phyloP scores from a whole-genome alignment of 2,329 filamentous ascomycete genomes.

The Aspergillus intermedius region DNA sequence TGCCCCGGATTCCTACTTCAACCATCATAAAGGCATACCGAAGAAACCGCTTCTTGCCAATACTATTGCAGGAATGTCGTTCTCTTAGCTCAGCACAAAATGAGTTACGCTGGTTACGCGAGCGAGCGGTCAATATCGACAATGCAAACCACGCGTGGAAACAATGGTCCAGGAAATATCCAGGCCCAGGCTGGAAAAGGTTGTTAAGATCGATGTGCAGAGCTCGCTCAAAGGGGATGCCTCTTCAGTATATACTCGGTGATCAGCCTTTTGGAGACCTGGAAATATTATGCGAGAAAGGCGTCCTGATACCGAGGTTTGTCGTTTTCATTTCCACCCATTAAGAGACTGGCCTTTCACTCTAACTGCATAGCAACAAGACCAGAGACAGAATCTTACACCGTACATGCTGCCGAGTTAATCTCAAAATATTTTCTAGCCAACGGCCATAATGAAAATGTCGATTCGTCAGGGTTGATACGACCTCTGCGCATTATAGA shows the following conservation, averaged over 20 bases:
- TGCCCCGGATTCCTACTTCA: conserved; percentile 38
- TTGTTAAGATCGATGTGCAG: conserved; percentile 33
- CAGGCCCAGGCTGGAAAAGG: conserved; percentile 19
- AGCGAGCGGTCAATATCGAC: conserved; percentile 24
- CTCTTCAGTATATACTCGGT: conserved; percentile 84
- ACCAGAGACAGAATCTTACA: conserved; percentile 66
- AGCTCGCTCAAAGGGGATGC: conserved; percentile 55
- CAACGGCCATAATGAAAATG: neutral
- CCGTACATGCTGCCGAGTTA: conserved; percentile 47
- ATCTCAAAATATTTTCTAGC: conserved; percentile 24
- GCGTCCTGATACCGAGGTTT: conserved; percentile 76
- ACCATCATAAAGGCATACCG: conserved; percentile 31
- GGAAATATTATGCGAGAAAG: conserved; percentile 67
- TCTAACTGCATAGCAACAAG: conserved; percentile 22
- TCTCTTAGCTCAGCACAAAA: conserved; percentile 39
- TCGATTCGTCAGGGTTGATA: neutral
- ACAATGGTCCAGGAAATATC: neutral
- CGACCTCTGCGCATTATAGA: conserved; percentile 62
- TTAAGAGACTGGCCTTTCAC: too few relatives aligned
- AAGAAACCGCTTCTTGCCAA: conserved; percentile 32
- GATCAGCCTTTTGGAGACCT: conserved; percentile 81
- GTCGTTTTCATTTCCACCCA: neutral
- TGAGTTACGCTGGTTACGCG: conserved; percentile 43
- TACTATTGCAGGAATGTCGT: conserved; percentile 40
- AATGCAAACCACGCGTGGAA: conserved; percentile 1